Evolutionary conservation across 2,329 filamentous ascomycete genomes (phyloP).

Genomic region (Fusarium xylarioides): DNA sequence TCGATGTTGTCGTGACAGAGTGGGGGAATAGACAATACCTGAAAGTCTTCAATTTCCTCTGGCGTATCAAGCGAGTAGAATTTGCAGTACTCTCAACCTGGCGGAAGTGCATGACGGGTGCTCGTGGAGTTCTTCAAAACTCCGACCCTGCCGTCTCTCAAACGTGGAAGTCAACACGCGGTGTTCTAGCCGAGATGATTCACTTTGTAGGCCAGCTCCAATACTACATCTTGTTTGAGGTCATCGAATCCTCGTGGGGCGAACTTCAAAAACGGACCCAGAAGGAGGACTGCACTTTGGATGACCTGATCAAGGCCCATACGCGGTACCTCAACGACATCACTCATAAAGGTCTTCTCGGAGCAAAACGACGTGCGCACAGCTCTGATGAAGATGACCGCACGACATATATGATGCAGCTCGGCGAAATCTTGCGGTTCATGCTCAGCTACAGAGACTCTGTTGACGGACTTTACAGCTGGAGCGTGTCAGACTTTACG

Average conservation of each 20-base stretch:
- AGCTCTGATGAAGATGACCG: conserved; percentile 69
- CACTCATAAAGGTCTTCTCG: conserved; percentile 93
- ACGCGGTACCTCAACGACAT: conserved; percentile 91
- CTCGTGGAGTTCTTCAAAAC: conserved; percentile 86
- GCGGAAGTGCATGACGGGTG: conserved; percentile 95
- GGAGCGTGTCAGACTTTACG: conserved; percentile 94
- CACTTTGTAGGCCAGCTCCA: conserved; percentile 97
- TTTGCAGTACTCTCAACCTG: conserved; percentile 91
- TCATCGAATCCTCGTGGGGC: conserved; percentile 96
- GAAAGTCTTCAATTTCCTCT: conserved; percentile 99
- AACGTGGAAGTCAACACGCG: conserved; percentile 91
- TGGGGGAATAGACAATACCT: conserved; percentile 97
- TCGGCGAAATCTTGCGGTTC: conserved; percentile 89
- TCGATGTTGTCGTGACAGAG: conserved; percentile 96
- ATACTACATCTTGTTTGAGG: conserved; percentile 98
- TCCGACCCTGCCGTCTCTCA: conserved; percentile 73
- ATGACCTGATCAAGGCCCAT: conserved; percentile 94
- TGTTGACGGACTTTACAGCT: conserved; percentile 93
- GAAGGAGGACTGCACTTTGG: conserved; percentile 88
- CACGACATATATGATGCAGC: conserved; percentile 85
- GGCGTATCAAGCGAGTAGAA: conserved; percentile 97
- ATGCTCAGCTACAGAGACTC: conserved; percentile 96
- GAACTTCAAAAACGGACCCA: conserved; percentile 84
- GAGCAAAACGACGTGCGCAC: conserved; percentile 65
- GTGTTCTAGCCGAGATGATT: conserved; percentile 95